phyloP scores from a whole-genome alignment of 331 rosid genomes.

The Quercus tomentella region DNA sequence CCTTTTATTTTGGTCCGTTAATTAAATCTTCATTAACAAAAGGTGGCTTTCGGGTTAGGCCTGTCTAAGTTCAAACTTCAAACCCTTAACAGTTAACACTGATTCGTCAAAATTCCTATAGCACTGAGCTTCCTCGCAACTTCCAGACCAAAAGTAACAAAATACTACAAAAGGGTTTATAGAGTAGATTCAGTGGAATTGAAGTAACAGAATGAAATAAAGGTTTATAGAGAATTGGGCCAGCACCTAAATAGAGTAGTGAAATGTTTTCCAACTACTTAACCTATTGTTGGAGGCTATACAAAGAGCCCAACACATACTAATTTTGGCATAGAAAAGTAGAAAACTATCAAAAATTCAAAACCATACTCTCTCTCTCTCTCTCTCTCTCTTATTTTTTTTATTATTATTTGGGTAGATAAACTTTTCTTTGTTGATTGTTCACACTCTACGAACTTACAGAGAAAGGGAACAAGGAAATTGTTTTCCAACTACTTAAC shows the following conservation, averaged over 20 bases:
- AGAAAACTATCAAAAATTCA: not conserved
- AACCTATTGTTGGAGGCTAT: not conserved
- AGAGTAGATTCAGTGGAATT: not conserved
- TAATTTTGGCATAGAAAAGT: constrained; percentile 2
- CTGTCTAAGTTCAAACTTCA: not conserved
- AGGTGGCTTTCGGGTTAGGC: not conserved
- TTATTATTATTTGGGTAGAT: too few relatives aligned
- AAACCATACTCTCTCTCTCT: too few relatives aligned
- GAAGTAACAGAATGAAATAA: not conserved
- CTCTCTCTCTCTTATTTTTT: too few relatives aligned
- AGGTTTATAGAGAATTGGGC: constrained; percentile 5
- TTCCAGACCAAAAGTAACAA: not conserved
- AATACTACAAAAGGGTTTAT: not conserved
- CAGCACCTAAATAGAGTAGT: not conserved
- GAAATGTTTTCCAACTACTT: too few relatives aligned
- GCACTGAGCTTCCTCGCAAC: not conserved
- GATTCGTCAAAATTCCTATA: not conserved
- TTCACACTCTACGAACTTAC: constrained; percentile 10
- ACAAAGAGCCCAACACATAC: not conserved
- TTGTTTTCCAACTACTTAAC: not conserved
- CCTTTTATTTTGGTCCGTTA: not conserved
- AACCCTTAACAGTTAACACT: not conserved
- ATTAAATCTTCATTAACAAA: not conserved
- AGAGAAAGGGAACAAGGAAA: not conserved
- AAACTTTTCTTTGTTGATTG: not conserved